Conservation (phyloP, 306 rosid genomes). For the Quillaja saponaria region DNA sequence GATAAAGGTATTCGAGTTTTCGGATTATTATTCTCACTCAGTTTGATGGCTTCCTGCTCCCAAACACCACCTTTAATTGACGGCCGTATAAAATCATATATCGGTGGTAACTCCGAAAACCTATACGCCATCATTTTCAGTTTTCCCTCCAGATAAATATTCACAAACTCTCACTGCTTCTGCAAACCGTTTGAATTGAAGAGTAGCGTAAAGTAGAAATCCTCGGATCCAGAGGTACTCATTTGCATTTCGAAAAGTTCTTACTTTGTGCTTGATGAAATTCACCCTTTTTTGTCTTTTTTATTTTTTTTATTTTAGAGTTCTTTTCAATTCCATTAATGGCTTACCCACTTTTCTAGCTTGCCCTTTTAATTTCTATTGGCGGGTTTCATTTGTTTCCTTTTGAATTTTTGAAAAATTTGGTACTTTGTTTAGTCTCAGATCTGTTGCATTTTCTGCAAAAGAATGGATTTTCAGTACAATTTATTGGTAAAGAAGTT, state of each 20-base stretch:
- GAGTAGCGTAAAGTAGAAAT: slow-evolving; percentile 5
- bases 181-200: slow-evolving; percentile 10
- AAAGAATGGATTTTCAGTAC: slow-evolving; percentile 3
- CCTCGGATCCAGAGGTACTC: slow-evolving; percentile 37
- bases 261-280: neutral
- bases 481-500: slow-evolving; percentile 8
- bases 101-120: too few relatives aligned
- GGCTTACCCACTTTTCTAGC: neutral
- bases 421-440: slow-evolving; percentile 24
- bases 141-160: slow-evolving; percentile 49
- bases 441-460: slow-evolving; percentile 38
- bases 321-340: slow-evolving; percentile 17
- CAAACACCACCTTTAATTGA: too few relatives aligned
- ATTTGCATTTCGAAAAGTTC: slow-evolving; percentile 30
- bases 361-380: neutral
- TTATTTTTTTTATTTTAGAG: slow-evolving; percentile 26
- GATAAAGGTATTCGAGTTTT: too few relatives aligned
- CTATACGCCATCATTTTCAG: slow-evolving; percentile 23
- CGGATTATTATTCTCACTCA: too few relatives aligned
- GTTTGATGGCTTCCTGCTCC: too few relatives aligned
- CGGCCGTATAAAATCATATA: too few relatives aligned
- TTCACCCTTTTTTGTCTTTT: neutral
- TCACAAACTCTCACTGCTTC: neutral
- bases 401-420: neutral
- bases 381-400: slow-evolving; percentile 3